Conservation (phyloP, 192 early-diverging fungal genomes). For the Coemansia sp. region DNA sequence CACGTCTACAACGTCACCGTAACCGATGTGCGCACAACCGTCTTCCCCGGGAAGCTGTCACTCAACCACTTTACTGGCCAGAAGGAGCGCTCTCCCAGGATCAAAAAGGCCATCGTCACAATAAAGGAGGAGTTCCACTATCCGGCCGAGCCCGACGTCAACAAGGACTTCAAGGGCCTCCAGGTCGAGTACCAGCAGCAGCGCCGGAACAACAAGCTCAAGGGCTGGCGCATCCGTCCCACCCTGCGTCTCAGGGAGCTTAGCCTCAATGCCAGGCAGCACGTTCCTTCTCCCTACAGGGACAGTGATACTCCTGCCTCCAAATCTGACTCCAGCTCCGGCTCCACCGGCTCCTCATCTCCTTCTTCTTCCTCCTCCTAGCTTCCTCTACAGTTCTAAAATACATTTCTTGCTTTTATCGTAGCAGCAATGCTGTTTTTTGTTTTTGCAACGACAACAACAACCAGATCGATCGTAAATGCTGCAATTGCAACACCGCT, state of each 20-base stretch:
- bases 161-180: constrained; percentile 49
- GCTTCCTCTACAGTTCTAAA: too few relatives aligned
- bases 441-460: too few relatives aligned
- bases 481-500: too few relatives aligned
- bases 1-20: constrained; percentile 83
- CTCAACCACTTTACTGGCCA: constrained; percentile 33
- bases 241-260: constrained; percentile 19
- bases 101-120: constrained; percentile 73
- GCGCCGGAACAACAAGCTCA: constrained; percentile 37
- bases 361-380: too few relatives aligned
- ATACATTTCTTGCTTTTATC: too few relatives aligned
- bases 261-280: neutral
- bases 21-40: constrained; percentile 87
- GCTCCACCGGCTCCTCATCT: too few relatives aligned
- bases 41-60: constrained; percentile 67
- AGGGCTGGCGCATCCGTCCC: constrained; percentile 49
- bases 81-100: constrained; percentile 39
- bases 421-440: too few relatives aligned
- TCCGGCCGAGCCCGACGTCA: constrained; percentile 50
- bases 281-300: too few relatives aligned
- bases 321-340: too few relatives aligned
- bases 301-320: too few relatives aligned
- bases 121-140: constrained; percentile 68
- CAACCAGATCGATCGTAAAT: too few relatives aligned
- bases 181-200: constrained; percentile 26